Base-by-base conservation (phyloP, 306 rosid genomes). In the Cicer judaicum region DNA sequence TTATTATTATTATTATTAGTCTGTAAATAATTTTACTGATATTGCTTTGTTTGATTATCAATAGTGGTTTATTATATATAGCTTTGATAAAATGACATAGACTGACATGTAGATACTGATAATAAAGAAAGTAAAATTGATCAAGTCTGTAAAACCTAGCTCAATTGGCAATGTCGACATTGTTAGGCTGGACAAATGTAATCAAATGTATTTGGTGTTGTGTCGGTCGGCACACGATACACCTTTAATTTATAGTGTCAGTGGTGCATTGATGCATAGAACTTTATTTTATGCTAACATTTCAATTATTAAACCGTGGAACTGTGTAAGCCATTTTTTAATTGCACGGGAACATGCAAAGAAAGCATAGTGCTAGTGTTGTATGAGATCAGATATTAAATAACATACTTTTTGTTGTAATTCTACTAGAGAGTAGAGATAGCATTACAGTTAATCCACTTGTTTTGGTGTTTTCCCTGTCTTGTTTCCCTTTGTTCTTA, bases 401-500 rank as follows among this genome's bases (percentile, higher is more conserved):
- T 29, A 29, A 29, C 36, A 29, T 44, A 11, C 8, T 78, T 13
- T 38, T 15, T 5, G 56, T 44, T 43, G 13, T 67, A 19, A 41
- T 74, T 77, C 43, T 46, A 14, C 47, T 5, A 48, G 44, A 21
- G 24, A 43, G 52, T 64, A 72, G 36, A 63, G 62, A n/a, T 12
- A 19, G 52, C 10, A 71, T 42, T 13, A 21, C 40, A 50, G 48
- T 48, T 69, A 44, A 42, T 53, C 49, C 42, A 8, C 59, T 50
- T 50, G 67, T 14, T 74, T 52, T 69, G 75, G 46, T 78, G 19
- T 61, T 80, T 72, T 50, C 44, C 15, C 21, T 78, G 55, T 64
- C 9, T 46, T 39, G 53, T 53, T 44, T 67, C 63, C 64, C 36
- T 53, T 19, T 18, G 49, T 48, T 40, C 10, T 71, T 21, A 56